Evolutionary conservation across 495 filamentous ascomycete genomes (phyloP), one percentile per base, ranked within the genome.

Genomic region (Aspergillus cristatus): DNA sequence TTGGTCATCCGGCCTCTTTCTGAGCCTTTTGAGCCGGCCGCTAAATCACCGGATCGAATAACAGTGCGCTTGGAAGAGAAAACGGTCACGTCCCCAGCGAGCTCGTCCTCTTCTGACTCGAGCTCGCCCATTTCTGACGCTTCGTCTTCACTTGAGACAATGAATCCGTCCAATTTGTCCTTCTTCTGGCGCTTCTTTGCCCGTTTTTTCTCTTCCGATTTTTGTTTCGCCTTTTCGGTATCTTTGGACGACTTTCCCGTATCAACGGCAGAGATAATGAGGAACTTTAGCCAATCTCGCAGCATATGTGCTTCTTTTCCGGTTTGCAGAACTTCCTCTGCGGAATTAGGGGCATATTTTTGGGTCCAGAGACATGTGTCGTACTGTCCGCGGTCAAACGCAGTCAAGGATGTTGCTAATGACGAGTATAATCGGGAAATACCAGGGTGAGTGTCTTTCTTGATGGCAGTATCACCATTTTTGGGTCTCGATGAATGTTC

Each of bases 81-180:
- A 42, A 58, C 46, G 7, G 55, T 60, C 18, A 64, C 44, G 40
- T 49, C 60, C 13, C 53, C 57, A 14, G 58, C 57, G 17, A 67
- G 43, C 53, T 71, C 70, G 43, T 78, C 69, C 30, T 86, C 83
- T 31, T 86, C 82, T 5, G 65, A 63, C 17, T 84, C 85, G 30
- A 91, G 45, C 43, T 86, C 81, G 28, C 78, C 74, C 69, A 95
- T 74, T 40, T 85, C 82, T 37, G 77, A 71, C 8, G 64, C 69
- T 46, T 94, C 89, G 16, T 91, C 88, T 26, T 84, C 88, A 50
- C 81, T 89, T 7, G 77, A 81, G 7, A 97, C 71, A 24, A 99
- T 67, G 49, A 99, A 99, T 0, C 75, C 86, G 45, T 93, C 83
- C 5, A 94, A 60, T 34, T 84, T 78, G 37, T 74, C 71, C 3